Base-by-base conservation (phyloP, 805 yeast species). In the Schwanniomyces occidentalis region DNA sequence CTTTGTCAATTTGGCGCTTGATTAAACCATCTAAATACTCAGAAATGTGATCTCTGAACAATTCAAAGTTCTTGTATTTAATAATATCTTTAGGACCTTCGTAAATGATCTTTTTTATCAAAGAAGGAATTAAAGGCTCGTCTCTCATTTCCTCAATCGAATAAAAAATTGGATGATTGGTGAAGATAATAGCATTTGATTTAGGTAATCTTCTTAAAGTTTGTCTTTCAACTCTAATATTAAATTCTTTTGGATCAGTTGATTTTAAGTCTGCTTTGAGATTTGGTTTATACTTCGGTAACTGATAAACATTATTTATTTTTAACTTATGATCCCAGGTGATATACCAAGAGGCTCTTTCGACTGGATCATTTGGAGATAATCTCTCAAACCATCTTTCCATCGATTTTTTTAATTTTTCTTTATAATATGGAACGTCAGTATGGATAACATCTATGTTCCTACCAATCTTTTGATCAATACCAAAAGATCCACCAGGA, bases 81-180 rank as follows among this genome's bases (percentile, higher is more conserved):
- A 77, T 58, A 40, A 82, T 82, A 32, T 72, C 74, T 42, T 75
- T 79, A 7, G 88, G 87, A 0, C 78, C 87, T 53, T 82, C 87
- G 42, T 61, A 75, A 21, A 82, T 61, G 32, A 80, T 77, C 47
- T 79, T 81, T 50, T 74, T 73, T 31, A 82, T 54, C 31, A 82
- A 85, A 2, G 95, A 83, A 3, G 95, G 82, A 31, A 90, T 82
- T 38, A 87, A 56, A 1, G 86, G 78, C 44, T 83, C 95, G 15
- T 86, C 95, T 46, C 82, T 85, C 62, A 80, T 76, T 37, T 85
- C 91, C 24, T 84, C 90, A 26, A 85, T 77, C 2, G 84, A 75
- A 56, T 85, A 85, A 52, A 81, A 84, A n/a, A 81, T 69, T 4
- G 89, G 90, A 52, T 82, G 90, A 52, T 82, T 82, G 17, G 88